phyloP scores from a whole-genome alignment of 2,329 filamentous ascomycete genomes.

The Fusarium gaditjirri region DNA sequence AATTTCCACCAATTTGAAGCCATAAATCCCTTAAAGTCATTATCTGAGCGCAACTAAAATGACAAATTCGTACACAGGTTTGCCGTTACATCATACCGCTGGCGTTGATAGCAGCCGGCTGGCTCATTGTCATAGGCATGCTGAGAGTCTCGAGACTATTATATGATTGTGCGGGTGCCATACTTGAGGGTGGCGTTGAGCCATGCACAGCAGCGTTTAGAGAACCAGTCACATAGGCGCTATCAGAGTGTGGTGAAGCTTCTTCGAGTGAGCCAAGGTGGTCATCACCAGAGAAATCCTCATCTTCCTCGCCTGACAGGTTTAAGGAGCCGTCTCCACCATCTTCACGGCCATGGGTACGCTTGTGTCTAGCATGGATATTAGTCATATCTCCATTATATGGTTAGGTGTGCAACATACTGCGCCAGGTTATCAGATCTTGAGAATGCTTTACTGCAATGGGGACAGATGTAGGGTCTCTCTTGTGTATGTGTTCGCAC shows the following conservation, averaged over 20 bases:
- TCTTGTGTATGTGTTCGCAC: constrained; percentile 99
- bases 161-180: constrained; percentile 53
- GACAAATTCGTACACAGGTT: constrained; percentile 38
- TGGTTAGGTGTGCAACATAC: constrained; percentile 66
- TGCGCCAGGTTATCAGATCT: constrained; percentile 98
- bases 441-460: constrained; percentile 99
- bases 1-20: constrained; percentile 42
- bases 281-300: constrained; percentile 84
- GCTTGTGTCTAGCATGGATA: constrained; percentile 78
- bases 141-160: constrained; percentile 70
- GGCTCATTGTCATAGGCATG: constrained; percentile 73
- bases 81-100: constrained; percentile 57
- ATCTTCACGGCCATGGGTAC: constrained; percentile 73
- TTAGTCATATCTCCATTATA: constrained; percentile 3
- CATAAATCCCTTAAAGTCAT: constrained; percentile 45
- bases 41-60: constrained; percentile 43
- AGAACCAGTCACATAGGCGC: constrained; percentile 67
- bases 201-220: constrained; percentile 58
- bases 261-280: constrained; percentile 84
- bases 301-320: constrained; percentile 84
- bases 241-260: constrained; percentile 77
- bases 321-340: constrained; percentile 67
- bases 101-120: constrained; percentile 59
- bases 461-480: constrained; percentile 95
- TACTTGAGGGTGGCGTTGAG: constrained; percentile 37